Conservation (phyloP, 768 basidiomycete species). For the Polyporus arcularius region DNA sequence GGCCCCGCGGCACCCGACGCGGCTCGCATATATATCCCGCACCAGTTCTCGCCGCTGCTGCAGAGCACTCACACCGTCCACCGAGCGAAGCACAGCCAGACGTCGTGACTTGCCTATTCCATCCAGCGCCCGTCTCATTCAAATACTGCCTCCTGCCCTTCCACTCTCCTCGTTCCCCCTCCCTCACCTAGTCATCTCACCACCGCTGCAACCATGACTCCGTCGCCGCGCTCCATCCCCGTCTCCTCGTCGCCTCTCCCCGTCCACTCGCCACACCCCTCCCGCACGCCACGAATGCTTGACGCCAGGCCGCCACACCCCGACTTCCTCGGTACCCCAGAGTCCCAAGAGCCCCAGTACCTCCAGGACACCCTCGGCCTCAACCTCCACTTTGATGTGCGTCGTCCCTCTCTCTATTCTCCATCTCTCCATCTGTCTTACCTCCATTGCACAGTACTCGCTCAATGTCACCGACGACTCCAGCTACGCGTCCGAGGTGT, state of each 20-base stretch:
- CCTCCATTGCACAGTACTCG: neutral
- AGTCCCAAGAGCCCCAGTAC: constrained; percentile 1
- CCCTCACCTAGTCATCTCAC: neutral
- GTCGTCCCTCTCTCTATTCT: neutral
- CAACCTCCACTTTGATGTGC: neutral
- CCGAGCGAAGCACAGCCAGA: neutral
- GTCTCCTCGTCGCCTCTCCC: neutral
- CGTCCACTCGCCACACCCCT: neutral
- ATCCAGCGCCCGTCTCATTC: neutral
- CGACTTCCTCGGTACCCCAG: constrained; percentile 3
- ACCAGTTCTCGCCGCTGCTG: neutral
- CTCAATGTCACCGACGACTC: neutral
- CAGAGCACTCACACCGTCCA: neutral
- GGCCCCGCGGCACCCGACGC: too few relatives aligned
- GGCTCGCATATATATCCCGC: too few relatives aligned
- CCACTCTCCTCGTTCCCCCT: neutral
- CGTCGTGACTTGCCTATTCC: neutral
- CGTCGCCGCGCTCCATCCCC: neutral
- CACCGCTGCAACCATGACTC: neutral
- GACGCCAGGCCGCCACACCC: neutral
- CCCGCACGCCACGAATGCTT: neutral
- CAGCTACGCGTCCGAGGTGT: neutral
- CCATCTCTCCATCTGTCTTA: neutral
- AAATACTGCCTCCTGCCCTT: neutral
- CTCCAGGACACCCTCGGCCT: constrained; percentile 7